Conservation (phyloP, 768 basidiomycete genomes). For the Mycena indigotica region DNA sequence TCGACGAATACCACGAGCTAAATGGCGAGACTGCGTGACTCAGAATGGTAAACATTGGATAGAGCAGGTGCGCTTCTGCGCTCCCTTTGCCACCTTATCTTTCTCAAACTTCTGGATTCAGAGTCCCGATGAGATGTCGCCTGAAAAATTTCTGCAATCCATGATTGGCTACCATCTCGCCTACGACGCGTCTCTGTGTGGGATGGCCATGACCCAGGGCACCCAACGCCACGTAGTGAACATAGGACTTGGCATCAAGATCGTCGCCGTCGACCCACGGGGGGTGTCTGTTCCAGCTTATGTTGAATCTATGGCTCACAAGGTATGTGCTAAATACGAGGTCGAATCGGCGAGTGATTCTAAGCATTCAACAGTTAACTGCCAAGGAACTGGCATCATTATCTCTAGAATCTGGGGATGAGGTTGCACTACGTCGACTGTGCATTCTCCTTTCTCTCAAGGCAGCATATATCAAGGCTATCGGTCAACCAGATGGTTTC, state of each 20-base stretch:
- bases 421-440: slow-evolving; percentile 69
- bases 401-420: slow-evolving; percentile 53
- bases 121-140: slow-evolving; percentile 62
- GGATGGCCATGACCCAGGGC: slow-evolving; percentile 88
- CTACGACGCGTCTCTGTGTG: slow-evolving; percentile 67
- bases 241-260: slow-evolving; percentile 80
- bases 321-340: slow-evolving; percentile 45
- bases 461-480: slow-evolving; percentile 79
- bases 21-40: slow-evolving; percentile 69
- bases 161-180: slow-evolving; percentile 82
- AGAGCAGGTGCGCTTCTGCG: slow-evolving; percentile 55
- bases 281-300: slow-evolving; percentile 63
- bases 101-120: slow-evolving; percentile 29
- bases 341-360: neutral
- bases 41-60: slow-evolving; percentile 79
- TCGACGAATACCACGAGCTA: slow-evolving; percentile 71
- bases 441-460: slow-evolving; percentile 81
- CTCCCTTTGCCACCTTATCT: neutral
- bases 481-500: slow-evolving; percentile 79
- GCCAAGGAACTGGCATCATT: slow-evolving; percentile 56
- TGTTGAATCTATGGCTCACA: slow-evolving; percentile 73
- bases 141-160: slow-evolving; percentile 65
- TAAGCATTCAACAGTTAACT: slow-evolving; percentile 25
- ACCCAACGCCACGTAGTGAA: slow-evolving; percentile 74
- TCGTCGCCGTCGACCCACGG: slow-evolving; percentile 61